Evolutionary conservation across 331 rosid genomes (phyloP).

Genomic region (Pyrus hybrid): DNA sequence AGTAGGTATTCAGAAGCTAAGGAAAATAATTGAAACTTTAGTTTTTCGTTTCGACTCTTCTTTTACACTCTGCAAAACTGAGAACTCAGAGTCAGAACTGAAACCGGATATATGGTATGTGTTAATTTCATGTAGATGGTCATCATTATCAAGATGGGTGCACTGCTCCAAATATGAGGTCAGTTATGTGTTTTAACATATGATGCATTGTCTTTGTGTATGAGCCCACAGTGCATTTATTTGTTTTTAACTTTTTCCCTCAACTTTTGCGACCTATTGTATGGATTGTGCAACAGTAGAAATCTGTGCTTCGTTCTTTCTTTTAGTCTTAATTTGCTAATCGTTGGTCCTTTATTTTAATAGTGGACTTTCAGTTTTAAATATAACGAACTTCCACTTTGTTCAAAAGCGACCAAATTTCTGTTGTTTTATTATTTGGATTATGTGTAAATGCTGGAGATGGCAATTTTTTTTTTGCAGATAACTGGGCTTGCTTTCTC

Average conservation of each 20-base stretch:
- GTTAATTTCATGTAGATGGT: constrained; percentile 51
- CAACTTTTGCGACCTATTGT: neutral
- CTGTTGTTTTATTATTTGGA: neutral
- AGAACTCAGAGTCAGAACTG: neutral
- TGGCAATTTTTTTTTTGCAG: constrained; percentile 29
- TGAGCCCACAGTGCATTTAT: neutral
- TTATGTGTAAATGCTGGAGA: neutral
- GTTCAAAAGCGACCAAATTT: neutral
- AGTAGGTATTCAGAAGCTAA: neutral
- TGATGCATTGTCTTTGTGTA: neutral
- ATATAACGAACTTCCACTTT: neutral
- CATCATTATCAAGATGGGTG: constrained; percentile 78
- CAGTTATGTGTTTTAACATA: constrained; percentile 17
- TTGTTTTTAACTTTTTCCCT: neutral
- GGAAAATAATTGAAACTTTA: neutral
- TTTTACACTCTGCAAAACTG: neutral
- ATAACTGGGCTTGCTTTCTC: constrained; percentile 85
- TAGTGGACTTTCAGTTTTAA: neutral
- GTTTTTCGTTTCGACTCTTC: neutral
- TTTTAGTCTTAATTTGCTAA: no score
- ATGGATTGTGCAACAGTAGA: neutral
- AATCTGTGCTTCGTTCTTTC: no score
- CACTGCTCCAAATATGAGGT: constrained; percentile 93
- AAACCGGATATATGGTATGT: constrained; percentile 16
- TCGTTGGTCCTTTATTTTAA: neutral